Conservation (phyloP, 2,329 filamentous ascomycete genomes). For the Nothophaeocryptopus gaeumannii region DNA sequence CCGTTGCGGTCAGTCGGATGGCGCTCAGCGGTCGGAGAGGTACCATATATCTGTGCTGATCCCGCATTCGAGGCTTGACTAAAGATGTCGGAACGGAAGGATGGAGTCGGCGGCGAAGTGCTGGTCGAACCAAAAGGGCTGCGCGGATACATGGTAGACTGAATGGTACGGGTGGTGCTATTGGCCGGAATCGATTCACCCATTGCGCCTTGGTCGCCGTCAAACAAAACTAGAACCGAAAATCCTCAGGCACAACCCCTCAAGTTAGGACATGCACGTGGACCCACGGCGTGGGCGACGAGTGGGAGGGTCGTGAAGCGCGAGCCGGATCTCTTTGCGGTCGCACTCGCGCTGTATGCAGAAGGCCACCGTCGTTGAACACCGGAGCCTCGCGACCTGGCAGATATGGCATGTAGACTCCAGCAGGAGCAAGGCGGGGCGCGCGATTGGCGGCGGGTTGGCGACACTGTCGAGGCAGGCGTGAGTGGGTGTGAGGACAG, state of each 20-base stretch:
- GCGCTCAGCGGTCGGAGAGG: slow-evolving; percentile 43
- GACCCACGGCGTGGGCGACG: slow-evolving; percentile 16
- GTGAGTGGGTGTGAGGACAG: slow-evolving; percentile 3
- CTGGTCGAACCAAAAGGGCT: slow-evolving; percentile 16
- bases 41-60: slow-evolving; percentile 38
- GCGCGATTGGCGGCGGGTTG: slow-evolving; percentile 1
- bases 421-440: slow-evolving; percentile 2
- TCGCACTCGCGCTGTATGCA: too few species aligned
- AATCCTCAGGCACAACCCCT: background rate
- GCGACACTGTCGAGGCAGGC: slow-evolving; percentile 1
- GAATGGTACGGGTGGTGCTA: slow-evolving; percentile 11
- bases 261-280: slow-evolving; percentile 9
- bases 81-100: slow-evolving; percentile 38
- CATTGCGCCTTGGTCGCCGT: slow-evolving; percentile 17
- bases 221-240: slow-evolving; percentile 4
- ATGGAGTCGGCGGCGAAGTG: slow-evolving; percentile 23
- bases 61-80: slow-evolving; percentile 23
- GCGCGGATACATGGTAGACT: slow-evolving; percentile 21
- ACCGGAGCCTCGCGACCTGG: background rate
- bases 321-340: background rate
- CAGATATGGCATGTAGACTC: slow-evolving; percentile 11
- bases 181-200: slow-evolving; percentile 18
- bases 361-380: slow-evolving; percentile 4
- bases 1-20: slow-evolving; percentile 38
- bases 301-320: slow-evolving; percentile 3